Base-by-base conservation (phyloP, 2,329 filamentous ascomycete genomes). In the Paracorniculantispora psalliotae region DNA sequence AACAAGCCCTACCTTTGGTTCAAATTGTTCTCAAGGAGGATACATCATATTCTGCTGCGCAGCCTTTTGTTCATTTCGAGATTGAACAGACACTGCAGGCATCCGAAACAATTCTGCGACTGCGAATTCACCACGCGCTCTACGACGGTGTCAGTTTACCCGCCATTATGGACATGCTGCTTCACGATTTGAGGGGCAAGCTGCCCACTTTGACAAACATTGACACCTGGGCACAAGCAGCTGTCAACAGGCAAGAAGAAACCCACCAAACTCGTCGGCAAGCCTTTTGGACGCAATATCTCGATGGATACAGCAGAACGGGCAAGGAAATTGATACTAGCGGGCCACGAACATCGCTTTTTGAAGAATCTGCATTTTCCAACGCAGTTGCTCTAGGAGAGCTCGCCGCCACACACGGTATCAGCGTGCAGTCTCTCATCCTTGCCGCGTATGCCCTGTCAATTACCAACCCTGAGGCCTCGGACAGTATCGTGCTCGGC, bases 81-180 rank as follows among this genome's bases (percentile, higher is more conserved):
- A 12, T 58, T 21, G 37, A 46, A 13, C 35, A 44, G 26, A 23
- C 3, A 10, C 25, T 6, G 5, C 46, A n/a, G 4, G 15, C 47
- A 4, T 15, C 47, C 0, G 61, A 63, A 3, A 73, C 71, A 65
- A 43, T 62, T 0, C 57, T 85, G 4, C 73, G 81, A 2, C 76
- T 91, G 5, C 78, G 78, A 26, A 87, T 97, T 4, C 92, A 96
- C 63, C 92, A 97, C 69, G 89, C 90, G 0, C 77, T 97, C 0
- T 97, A 97, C 68, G 93, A 97, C 69, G 92, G 87, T 6, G 80
- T 96, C 61, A 94, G 90, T 65, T 76, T 97, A 4, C 83, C 86
- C 1, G 69, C 80, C 0, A 73, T 96, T 6, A 75, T 91, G 23
- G 68, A 79, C 2, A 67, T 71, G 1, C 72, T 79, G 26, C 19